Percentiles rank a stretch among this genome's conserved stretches.
Evolutionary conservation across 345 rosid genomes (phyloP).

Genomic region (Pugionium dolabratum): DNA sequence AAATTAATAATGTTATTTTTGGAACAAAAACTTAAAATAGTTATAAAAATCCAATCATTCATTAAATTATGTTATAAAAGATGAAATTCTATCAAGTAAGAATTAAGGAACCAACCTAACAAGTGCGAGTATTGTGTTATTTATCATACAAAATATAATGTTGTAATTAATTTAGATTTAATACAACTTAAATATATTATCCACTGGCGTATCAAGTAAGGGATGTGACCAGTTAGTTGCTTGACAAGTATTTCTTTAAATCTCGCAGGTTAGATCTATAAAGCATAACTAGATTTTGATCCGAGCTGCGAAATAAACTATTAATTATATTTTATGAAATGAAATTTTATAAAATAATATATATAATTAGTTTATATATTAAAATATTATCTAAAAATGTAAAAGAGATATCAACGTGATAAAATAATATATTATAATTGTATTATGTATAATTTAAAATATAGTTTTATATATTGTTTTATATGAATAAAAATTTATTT

Average conservation of each 20-base stretch:
- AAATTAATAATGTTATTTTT: no score
- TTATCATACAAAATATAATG: not conserved
- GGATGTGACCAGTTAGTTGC: constrained; percentile 35
- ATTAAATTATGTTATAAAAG: not conserved
- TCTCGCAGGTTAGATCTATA: constrained; percentile 1
- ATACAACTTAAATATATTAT: not conserved
- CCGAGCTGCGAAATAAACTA: no score
- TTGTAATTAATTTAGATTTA: not conserved
- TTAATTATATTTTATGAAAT: no score
- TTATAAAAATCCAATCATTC: not conserved
- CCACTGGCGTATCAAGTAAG: constrained; percentile 28
- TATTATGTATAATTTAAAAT: no score
- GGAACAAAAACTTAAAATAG: no score
- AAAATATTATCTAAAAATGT: no score
- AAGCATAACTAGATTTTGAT: not conserved
- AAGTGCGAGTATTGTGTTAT: not conserved
- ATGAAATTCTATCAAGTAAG: constrained; percentile 12
- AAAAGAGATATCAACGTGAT: no score
- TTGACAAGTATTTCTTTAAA: constrained; percentile 18
- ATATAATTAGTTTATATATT: no score
- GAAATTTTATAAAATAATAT: no score
- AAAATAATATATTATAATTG: no score
- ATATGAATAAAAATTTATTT: no score
- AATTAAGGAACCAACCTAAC: constrained; percentile 30
- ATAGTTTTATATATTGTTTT: no score